These are phyloP conservation scores for Cucurbita pepo DNA, from an alignment of 306 rosid species.

Conservation along the genomic window DNA sequence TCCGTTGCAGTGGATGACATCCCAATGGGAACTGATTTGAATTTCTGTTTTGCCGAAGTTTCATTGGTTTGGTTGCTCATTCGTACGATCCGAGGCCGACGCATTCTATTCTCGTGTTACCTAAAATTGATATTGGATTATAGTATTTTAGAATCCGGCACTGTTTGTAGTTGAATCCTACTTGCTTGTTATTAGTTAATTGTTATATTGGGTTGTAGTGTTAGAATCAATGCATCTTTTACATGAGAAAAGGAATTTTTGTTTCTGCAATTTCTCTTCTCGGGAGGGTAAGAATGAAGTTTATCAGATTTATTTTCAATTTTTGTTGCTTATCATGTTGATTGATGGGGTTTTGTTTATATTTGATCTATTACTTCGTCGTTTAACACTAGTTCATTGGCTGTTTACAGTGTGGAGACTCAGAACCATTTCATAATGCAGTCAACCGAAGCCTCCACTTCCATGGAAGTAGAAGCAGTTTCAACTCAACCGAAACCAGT, in stretches of 20 bases:
- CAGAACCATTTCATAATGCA: slow-evolving; percentile 24
- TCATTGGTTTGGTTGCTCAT: background rate
- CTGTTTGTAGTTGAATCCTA: background rate
- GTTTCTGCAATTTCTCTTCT: too few relatives aligned
- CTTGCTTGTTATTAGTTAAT: background rate
- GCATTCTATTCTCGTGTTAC: background rate
- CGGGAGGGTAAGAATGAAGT: too few relatives aligned
- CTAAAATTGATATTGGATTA: background rate
- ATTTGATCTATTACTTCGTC: background rate
- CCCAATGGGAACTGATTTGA: background rate
- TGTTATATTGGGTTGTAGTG: too few relatives aligned
- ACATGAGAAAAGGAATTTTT: too few relatives aligned
- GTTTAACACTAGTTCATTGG: background rate
- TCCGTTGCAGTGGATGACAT: background rate
- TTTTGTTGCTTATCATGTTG: background rate
- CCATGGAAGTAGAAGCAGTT: slow-evolving; percentile 45
- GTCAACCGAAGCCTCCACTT: slow-evolving; percentile 25
- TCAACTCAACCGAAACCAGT: slow-evolving; percentile 13
- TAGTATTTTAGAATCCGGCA: background rate
- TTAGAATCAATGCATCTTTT: too few relatives aligned
- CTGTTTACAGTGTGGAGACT: background rate
- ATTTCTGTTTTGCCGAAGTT: background rate
- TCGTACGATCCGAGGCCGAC: background rate
- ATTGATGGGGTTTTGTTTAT: background rate
- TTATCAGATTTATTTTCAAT: too few relatives aligned